These are phyloP conservation scores for Cordyceps fumosorosea DNA, from an alignment of 2,329 filamentous ascomycete species.

Conservation along the genomic window DNA sequence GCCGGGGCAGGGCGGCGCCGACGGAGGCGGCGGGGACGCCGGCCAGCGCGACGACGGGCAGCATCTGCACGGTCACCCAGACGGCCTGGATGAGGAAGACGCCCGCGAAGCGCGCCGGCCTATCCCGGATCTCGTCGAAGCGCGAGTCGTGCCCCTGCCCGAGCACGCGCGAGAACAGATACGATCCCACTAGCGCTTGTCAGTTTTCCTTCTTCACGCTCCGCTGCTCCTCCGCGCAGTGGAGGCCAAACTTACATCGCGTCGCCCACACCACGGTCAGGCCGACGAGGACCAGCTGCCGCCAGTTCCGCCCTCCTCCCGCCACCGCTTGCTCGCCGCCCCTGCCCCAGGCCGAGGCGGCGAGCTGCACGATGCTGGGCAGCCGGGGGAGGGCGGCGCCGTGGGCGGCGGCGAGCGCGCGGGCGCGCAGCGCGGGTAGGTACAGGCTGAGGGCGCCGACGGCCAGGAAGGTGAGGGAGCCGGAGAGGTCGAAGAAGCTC, in stretches of 20 bases:
- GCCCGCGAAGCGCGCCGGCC: conserved; percentile 28
- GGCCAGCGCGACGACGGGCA: conserved; percentile 60
- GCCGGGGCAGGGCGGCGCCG: conserved; percentile 35
- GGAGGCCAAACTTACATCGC: conserved; percentile 39
- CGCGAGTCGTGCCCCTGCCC: conserved; percentile 51
- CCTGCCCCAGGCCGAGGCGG: conserved; percentile 23
- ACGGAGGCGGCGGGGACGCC: conserved; percentile 49
- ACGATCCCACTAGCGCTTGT: conserved; percentile 45
- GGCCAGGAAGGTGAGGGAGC: conserved; percentile 59
- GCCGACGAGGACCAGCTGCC: conserved; percentile 37
- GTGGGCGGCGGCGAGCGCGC: conserved; percentile 37
- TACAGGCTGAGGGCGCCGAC: conserved; percentile 57
- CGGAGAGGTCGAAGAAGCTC: conserved; percentile 62
- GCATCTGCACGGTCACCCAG: conserved; percentile 61
- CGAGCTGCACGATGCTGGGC: conserved; percentile 35
- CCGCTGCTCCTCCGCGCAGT: too few species aligned
- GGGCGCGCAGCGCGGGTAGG: conserved; percentile 51
- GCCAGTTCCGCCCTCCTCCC: conserved; percentile 44
- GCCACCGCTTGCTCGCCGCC: neutral
- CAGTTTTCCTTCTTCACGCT: neutral
- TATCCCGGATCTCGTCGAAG: conserved; percentile 35
- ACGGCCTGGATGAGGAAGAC: conserved; percentile 51
- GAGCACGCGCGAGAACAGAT: conserved; percentile 56
- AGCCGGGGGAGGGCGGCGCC: conserved; percentile 29
- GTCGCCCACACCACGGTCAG: conserved; percentile 50